Conservation (phyloP, 2,329 filamentous ascomycete species). For the Pestalotiopsis sp. region DNA sequence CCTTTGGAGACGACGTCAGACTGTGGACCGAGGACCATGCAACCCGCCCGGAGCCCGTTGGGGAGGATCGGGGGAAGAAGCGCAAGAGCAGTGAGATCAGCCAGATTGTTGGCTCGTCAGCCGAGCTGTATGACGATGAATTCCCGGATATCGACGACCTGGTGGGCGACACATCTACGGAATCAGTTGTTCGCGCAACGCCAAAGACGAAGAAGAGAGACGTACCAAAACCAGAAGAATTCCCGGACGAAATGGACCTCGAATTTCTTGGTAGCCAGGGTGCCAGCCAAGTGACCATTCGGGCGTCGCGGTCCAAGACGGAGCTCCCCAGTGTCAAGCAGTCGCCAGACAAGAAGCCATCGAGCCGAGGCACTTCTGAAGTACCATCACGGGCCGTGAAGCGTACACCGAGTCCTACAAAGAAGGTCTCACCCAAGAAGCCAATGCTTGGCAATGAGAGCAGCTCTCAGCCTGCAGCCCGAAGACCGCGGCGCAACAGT, state of each 20-base stretch:
- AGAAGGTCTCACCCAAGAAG: constrained; percentile 22
- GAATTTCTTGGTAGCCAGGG: not conserved
- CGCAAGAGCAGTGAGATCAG: constrained; percentile 54
- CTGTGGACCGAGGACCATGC: constrained; percentile 48
- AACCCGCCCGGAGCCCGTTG: constrained; percentile 38
- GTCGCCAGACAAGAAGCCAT: constrained; percentile 28
- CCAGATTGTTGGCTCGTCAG: constrained; percentile 26
- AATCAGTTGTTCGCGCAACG: constrained; percentile 37
- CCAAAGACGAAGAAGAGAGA: constrained; percentile 33
- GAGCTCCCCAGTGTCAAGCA: constrained; percentile 16
- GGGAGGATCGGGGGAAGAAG: constrained; percentile 48
- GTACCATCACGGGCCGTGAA: constrained; percentile 13
- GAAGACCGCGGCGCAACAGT: constrained; percentile 30
- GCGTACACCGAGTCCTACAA: constrained; percentile 12
- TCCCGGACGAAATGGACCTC: not conserved
- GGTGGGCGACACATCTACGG: constrained; percentile 31
- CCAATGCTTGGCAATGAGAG: constrained; percentile 19
- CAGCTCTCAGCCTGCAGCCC: constrained; percentile 22
- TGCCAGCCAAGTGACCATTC: not conserved
- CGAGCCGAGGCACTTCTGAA: constrained; percentile 19
- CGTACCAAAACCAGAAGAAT: constrained; percentile 9
- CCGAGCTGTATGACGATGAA: constrained; percentile 40
- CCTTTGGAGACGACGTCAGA: constrained; percentile 32
- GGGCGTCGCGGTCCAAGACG: not conserved
- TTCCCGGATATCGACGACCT: constrained; percentile 59